Evolutionary conservation across 2,329 filamentous ascomycete species (phyloP).

Genomic region (Aspergillus sergii): DNA sequence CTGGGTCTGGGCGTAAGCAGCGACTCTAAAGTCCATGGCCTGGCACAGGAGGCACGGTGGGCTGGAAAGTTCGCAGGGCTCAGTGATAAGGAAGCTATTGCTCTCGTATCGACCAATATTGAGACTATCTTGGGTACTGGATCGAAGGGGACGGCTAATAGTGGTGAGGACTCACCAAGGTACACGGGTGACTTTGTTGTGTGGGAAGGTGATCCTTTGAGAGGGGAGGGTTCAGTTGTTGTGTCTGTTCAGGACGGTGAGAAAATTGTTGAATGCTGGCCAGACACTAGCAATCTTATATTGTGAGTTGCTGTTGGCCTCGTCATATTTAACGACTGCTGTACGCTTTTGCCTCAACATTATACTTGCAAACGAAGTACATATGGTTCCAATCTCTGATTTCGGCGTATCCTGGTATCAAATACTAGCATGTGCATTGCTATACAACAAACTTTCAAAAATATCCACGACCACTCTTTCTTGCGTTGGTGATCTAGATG

Average conservation of each 20-base stretch:
- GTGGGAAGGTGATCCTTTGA: constrained; percentile 16
- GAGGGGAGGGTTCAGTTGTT: constrained; percentile 11
- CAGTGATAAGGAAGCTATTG: constrained; percentile 6
- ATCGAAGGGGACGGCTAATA: background rate
- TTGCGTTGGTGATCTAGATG: too few relatives aligned
- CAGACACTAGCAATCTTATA: background rate
- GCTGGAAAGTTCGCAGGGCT: constrained; percentile 9
- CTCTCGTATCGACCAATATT: constrained; percentile 11
- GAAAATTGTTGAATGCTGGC: background rate
- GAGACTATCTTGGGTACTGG: background rate
- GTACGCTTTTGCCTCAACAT: too few relatives aligned
- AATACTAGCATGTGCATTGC: too few relatives aligned
- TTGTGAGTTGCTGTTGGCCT: background rate
- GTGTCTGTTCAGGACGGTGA: background rate
- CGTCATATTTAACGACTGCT: fast-evolving
- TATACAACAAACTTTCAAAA: too few relatives aligned
- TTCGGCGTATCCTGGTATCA: too few relatives aligned
- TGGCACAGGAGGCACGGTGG: constrained; percentile 12
- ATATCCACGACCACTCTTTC: too few relatives aligned
- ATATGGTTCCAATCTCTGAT: too few relatives aligned
- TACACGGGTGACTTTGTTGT: constrained; percentile 10
- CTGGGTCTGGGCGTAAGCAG: constrained; percentile 42
- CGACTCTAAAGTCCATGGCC: constrained; percentile 7
- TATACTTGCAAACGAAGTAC: too few relatives aligned
- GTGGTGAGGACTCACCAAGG: background rate